These are phyloP conservation scores for Tulasnella calospora DNA, from an alignment of 768 basidiomycete species.

Conservation along the genomic window DNA sequence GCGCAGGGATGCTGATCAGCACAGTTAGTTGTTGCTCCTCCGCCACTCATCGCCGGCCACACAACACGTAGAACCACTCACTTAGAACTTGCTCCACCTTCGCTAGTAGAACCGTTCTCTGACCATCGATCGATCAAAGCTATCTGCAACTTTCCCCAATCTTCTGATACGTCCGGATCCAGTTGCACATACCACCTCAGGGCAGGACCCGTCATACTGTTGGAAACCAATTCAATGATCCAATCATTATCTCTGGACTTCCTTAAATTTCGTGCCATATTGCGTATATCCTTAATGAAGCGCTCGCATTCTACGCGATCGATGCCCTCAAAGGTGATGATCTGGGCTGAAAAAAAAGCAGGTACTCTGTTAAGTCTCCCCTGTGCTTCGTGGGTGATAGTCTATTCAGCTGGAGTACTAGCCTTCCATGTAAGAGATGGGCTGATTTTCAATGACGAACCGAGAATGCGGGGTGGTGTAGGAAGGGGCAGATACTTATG, in stretches of 20 bases:
- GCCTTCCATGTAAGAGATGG: not conserved
- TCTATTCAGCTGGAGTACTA: not conserved
- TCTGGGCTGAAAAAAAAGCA: not conserved
- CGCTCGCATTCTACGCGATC: slow-evolving; percentile 1
- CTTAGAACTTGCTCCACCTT: not conserved
- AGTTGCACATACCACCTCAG: slow-evolving; percentile 1
- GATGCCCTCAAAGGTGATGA: not conserved
- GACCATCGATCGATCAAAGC: not conserved
- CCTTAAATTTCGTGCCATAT: not conserved
- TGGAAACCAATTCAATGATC: not conserved
- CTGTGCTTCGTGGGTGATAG: not conserved
- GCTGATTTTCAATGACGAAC: not conserved
- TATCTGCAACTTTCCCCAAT: slow-evolving; percentile 7
- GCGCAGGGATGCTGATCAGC: not conserved
- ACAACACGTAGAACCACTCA: not conserved
- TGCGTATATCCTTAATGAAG: not conserved
- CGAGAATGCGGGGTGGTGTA: not conserved
- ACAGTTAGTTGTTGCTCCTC: not conserved
- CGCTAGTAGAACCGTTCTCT: not conserved
- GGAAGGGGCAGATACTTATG: no score
- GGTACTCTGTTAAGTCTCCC: not conserved
- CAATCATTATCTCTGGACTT: not conserved
- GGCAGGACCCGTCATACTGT: not conserved
- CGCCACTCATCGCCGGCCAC: not conserved
- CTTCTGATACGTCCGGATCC: not conserved